Percentiles rank a stretch among this genome's conserved stretches.
Evolutionary conservation across 768 basidiomycete genomes (phyloP).

Genomic region (Podaxis carcinomalis): DNA sequence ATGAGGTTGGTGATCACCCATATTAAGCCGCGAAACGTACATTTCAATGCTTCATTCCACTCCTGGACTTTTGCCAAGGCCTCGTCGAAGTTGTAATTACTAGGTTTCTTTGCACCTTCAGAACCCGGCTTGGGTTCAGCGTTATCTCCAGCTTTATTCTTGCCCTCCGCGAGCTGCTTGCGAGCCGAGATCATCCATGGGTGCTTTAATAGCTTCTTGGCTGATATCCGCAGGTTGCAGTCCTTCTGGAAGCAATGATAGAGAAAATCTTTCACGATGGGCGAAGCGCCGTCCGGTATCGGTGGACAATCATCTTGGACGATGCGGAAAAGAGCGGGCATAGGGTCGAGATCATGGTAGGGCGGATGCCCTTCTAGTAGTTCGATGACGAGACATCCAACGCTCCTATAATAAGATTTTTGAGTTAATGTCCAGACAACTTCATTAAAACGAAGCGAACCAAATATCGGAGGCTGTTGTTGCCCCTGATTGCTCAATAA

Average conservation of each 20-base stretch:
- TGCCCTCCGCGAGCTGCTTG: constrained; percentile 58
- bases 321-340: constrained; percentile 98
- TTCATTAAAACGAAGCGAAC: constrained; percentile 17
- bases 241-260: constrained; percentile 99
- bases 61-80: constrained; percentile 94
- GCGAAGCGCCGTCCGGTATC: constrained; percentile 92
- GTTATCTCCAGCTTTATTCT: constrained; percentile 26
- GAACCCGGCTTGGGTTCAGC: constrained; percentile 30
- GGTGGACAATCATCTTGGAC: constrained; percentile 98
- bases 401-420: constrained; percentile 47
- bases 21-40: constrained; percentile 33
- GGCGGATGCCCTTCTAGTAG: constrained; percentile 89
- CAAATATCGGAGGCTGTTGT: constrained; percentile 98
- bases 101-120: constrained; percentile 43
- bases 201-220: constrained; percentile 87
- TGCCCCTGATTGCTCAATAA: constrained; percentile 96
- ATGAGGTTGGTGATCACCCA: neutral
- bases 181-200: constrained; percentile 93
- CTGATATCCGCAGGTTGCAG: constrained; percentile 88
- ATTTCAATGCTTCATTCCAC: constrained; percentile 97
- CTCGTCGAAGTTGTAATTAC: constrained; percentile 90
- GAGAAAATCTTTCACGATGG: constrained; percentile 94
- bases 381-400: constrained; percentile 98
- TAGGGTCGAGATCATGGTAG: constrained; percentile 92
- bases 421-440: neutral